These are phyloP conservation scores for Diaporthe vexans DNA, from an alignment of 2,329 filamentous ascomycete genomes.

Conservation along the genomic window DNA sequence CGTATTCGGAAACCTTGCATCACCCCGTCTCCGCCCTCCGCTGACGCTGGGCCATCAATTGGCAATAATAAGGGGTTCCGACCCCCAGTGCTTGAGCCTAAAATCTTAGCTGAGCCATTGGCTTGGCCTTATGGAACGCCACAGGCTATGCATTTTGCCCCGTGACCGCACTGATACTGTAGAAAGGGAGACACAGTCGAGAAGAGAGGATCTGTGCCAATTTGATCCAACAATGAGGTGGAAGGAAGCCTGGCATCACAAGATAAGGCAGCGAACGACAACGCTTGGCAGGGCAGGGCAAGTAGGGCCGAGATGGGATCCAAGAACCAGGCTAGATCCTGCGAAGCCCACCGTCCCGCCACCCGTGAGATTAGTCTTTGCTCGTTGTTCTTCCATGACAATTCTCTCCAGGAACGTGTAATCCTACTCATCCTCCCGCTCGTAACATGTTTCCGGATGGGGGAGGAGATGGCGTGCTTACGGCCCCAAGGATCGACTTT, in stretches of 20 bases:
- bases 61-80: constrained; percentile 12
- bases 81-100: constrained; percentile 1
- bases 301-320: constrained; percentile 5
- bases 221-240: not conserved
- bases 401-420: not conserved
- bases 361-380: constrained; percentile 5
- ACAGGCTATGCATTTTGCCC: not conserved
- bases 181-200: not conserved
- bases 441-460: constrained; percentile 7
- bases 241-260: not conserved
- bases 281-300: constrained; percentile 9
- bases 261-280: not conserved
- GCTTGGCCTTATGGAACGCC: constrained; percentile 26
- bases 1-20: constrained; percentile 14
- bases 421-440: constrained; percentile 7
- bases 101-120: constrained; percentile 30
- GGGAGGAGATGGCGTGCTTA: constrained; percentile 28
- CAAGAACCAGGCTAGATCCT: constrained; percentile 15
- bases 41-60: not conserved
- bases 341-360: constrained; percentile 6
- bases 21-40: constrained; percentile 15
- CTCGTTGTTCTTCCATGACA: not conserved
- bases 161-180: not conserved
- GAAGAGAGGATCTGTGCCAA: constrained; percentile 9
- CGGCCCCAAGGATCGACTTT: constrained; percentile 33